These are phyloP conservation scores for Paramecium tetraurelia DNA, from an alignment of 73 alveolate genomes.

Conservation along the genomic window DNA sequence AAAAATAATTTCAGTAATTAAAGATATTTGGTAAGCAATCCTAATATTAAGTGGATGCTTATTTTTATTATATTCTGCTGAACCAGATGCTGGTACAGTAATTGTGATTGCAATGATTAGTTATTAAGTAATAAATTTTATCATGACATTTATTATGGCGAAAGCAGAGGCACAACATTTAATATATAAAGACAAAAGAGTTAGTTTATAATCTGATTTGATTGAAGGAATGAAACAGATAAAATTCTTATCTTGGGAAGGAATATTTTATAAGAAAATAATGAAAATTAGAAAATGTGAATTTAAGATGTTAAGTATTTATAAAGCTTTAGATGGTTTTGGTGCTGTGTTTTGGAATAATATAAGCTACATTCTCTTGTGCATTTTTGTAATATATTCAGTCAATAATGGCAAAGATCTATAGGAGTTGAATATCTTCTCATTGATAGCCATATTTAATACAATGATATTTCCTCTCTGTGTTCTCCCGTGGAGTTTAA, in stretches of 20 bases:
- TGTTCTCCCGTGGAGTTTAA: slow-evolving; percentile 34
- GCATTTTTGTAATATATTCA: not conserved
- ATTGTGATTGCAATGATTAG: not conserved
- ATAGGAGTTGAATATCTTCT: slow-evolving; percentile 23
- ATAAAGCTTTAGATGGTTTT: not conserved
- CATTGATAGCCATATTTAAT: slow-evolving; percentile 44
- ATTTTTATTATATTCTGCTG: not conserved
- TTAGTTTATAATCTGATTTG: slow-evolving; percentile 7
- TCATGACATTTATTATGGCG: not conserved
- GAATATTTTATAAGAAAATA: slow-evolving; percentile 16
- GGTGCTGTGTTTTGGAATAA: slow-evolving; percentile 47
- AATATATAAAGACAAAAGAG: not conserved
- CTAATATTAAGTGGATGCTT: not conserved
- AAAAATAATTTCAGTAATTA: not conserved
- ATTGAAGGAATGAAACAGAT: slow-evolving; percentile 52
- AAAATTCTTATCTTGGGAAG: slow-evolving; percentile 52
- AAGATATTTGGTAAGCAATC: not conserved
- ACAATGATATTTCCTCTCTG: slow-evolving; percentile 48
- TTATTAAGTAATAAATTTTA: not conserved
- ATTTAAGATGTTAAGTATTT: not conserved
- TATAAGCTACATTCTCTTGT: slow-evolving; percentile 34
- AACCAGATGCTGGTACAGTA: not conserved
- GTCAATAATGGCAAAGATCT: not conserved
- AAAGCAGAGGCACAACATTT: not conserved
- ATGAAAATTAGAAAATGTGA: slow-evolving; percentile 20